phyloP scores from a whole-genome alignment of 306 rosid species.

The Geum urbanum region DNA sequence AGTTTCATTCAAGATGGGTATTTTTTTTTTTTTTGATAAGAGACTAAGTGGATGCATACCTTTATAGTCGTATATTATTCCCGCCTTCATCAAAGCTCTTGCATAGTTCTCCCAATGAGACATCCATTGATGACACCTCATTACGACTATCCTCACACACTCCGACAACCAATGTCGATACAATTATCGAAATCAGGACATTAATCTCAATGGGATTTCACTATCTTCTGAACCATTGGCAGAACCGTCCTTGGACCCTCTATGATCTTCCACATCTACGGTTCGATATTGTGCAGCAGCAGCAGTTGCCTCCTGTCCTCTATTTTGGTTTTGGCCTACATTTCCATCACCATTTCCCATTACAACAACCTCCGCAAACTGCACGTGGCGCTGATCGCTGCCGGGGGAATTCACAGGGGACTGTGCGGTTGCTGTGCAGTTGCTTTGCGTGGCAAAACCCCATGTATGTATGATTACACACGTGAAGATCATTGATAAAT shows the following conservation, averaged over 20 bases:
- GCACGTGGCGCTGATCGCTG: constrained; percentile 37
- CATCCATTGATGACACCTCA: neutral
- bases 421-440: neutral
- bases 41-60: neutral
- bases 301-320: neutral
- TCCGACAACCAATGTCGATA: neutral
- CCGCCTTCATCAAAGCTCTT: neutral
- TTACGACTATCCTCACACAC: neutral
- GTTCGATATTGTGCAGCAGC: constrained; percentile 8
- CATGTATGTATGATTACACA: no score
- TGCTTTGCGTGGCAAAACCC: neutral
- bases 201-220: constrained; percentile 31
- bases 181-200: neutral
- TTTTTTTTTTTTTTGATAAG: neutral
- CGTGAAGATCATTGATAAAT: no score
- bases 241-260: neutral
- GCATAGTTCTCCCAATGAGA: neutral
- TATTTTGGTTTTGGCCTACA: neutral
- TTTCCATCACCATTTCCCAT: constrained; percentile 17
- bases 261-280: constrained; percentile 9
- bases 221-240: constrained; percentile 17
- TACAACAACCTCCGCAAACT: constrained; percentile 43
- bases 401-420: constrained; percentile 19
- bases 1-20: no score
- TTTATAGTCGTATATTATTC: neutral